These are phyloP conservation scores for Lolium rigidum DNA, from an alignment of 176 grass and related monocot species.

Conservation along the genomic window DNA sequence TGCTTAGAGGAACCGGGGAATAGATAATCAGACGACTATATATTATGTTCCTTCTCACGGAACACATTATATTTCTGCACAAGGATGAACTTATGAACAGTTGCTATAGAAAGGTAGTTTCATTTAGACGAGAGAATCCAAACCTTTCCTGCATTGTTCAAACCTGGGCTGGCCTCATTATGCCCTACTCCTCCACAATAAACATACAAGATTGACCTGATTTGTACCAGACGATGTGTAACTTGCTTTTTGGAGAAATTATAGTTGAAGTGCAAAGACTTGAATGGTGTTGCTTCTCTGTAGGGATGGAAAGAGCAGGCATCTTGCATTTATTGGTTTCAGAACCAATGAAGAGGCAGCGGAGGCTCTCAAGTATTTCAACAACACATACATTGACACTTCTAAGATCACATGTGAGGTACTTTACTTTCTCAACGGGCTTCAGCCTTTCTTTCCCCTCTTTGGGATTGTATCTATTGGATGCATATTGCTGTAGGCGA, in stretches of 20 bases:
- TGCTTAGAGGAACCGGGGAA: neutral
- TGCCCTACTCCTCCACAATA: neutral
- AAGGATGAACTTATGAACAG: neutral
- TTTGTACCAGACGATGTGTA: neutral
- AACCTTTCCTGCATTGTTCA: neutral
- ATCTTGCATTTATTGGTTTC: slow-evolving; percentile 94
- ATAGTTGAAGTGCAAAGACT: neutral
- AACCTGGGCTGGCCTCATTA: neutral
- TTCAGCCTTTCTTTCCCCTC: neutral
- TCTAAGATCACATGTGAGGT: slow-evolving; percentile 95
- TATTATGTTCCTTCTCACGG: neutral
- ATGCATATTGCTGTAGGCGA: neutral
- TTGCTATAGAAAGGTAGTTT: neutral
- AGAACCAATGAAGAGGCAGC: slow-evolving; percentile 82
- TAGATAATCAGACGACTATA: neutral
- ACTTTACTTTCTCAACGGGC: slow-evolving; percentile 6
- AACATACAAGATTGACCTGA: neutral
- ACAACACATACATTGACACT: slow-evolving; percentile 93
- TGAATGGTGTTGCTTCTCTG: slow-evolving; percentile 25
- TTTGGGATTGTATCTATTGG: neutral
- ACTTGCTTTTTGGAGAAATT: neutral
- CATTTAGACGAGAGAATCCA: neutral
- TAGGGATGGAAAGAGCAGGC: slow-evolving; percentile 95
- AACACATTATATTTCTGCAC: neutral
- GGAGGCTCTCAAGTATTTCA: slow-evolving; percentile 84